A percentile compares a stretch with the other conserved stretches of the same genome.
Conservation (phyloP, 768 basidiomycete species). For the Daedalea quercina region DNA sequence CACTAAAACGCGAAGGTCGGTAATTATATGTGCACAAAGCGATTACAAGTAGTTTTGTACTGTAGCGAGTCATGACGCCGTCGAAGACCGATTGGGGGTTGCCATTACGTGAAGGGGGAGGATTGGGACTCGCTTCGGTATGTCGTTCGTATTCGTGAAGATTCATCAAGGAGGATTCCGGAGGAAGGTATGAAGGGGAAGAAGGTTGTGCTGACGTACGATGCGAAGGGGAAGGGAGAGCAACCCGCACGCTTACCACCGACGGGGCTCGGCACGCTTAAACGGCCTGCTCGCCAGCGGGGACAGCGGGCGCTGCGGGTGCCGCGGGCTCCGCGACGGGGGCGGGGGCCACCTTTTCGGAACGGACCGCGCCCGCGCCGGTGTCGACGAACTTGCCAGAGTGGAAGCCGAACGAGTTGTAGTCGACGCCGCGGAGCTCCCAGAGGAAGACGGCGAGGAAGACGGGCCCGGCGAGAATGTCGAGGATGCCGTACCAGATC, state of each 20-base stretch:
- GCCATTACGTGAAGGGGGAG: neutral
- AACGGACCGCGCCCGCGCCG: neutral
- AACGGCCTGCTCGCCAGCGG: neutral
- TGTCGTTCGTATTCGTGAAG: neutral
- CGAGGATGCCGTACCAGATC: conserved; percentile 48
- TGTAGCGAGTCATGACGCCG: neutral
- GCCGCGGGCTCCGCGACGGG: neutral
- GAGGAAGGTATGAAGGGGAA: neutral
- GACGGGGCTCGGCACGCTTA: neutral
- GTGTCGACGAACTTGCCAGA: conserved; percentile 22
- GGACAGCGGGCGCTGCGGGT: neutral
- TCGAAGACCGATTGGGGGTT: neutral
- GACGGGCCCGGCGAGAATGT: conserved; percentile 33
- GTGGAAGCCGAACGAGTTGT: conserved; percentile 21
- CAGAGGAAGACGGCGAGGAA: conserved; percentile 27
- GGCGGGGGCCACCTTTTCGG: neutral
- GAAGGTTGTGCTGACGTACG: neutral
- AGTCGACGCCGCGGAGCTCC: conserved; percentile 21
- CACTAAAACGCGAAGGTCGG: neutral
- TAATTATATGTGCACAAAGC: too few relatives aligned
- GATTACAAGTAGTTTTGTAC: neutral
- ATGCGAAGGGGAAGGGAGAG: too few relatives aligned
- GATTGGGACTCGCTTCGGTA: neutral
- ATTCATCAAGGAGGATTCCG: neutral
- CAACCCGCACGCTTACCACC: too few relatives aligned